Conservation (phyloP, 345 rosid species). For the Clarkia xantiana region DNA sequence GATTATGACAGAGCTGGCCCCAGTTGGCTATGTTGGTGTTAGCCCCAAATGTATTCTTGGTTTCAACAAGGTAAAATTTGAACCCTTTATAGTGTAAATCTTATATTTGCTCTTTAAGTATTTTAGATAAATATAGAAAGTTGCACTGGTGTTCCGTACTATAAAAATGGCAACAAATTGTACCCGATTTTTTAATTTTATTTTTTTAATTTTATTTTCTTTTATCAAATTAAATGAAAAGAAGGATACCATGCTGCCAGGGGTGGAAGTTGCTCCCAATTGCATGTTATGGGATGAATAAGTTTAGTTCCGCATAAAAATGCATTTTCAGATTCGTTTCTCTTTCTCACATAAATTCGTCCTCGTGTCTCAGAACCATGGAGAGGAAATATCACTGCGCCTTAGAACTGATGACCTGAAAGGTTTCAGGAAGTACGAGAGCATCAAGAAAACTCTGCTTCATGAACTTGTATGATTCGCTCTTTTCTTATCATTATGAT, state of each 20-base stretch:
- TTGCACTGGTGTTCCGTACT: too few species aligned
- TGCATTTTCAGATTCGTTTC: neutral
- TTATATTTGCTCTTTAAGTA: neutral
- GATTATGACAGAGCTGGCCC: constrained; percentile 93
- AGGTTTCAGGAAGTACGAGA: constrained; percentile 91
- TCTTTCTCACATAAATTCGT: constrained; percentile 1
- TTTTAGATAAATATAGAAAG: too few species aligned
- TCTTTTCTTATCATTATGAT: neutral
- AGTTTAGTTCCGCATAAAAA: too few species aligned
- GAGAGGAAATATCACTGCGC: constrained; percentile 94
- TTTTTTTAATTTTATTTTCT: too few species aligned
- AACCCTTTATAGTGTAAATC: neutral
- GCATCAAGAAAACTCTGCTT: constrained; percentile 76
- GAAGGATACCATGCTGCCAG: too few species aligned
- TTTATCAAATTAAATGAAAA: too few species aligned
- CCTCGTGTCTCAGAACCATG: constrained; percentile 50
- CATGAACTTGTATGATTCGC: constrained; percentile 75
- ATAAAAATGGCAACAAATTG: too few species aligned
- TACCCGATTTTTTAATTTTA: too few species aligned
- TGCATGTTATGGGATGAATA: too few species aligned
- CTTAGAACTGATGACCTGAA: constrained; percentile 93
- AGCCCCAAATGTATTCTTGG: constrained; percentile 83
- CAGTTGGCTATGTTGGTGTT: constrained; percentile 92
- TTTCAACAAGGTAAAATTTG: constrained; percentile 54
- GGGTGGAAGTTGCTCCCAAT: too few species aligned